Evolutionary conservation across 208 protist species (phyloP).

Genomic region (Vickermania spadyakhi): DNA sequence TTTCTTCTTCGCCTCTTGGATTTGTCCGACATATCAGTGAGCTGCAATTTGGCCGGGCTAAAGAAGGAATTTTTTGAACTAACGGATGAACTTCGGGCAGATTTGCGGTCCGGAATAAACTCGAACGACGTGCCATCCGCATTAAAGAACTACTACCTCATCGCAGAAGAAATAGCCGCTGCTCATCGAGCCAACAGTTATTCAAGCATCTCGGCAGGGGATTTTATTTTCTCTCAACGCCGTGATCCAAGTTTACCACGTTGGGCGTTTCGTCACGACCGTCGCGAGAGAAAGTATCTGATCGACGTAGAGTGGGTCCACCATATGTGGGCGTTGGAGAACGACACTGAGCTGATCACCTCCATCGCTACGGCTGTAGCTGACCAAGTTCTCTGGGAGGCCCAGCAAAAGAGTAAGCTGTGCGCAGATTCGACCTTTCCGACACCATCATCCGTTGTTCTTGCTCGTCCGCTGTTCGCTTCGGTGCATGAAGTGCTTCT

Average conservation of each 20-base stretch:
- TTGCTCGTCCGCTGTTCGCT: not conserved
- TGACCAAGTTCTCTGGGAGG: not conserved
- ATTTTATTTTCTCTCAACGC: conserved; percentile 19
- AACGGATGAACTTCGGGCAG: conserved; percentile 16
- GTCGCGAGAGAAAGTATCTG: conserved; percentile 22
- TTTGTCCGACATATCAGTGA: conserved; percentile 22
- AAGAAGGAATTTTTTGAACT: conserved; percentile 37
- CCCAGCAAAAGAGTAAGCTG: not conserved
- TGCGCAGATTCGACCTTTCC: not conserved
- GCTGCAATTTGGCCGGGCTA: conserved; percentile 12
- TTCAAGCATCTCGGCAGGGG: not conserved
- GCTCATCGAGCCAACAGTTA: not conserved
- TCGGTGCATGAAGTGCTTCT: not conserved
- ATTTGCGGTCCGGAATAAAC: not conserved
- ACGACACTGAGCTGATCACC: conserved; percentile 10
- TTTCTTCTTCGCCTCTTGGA: conserved; percentile 40
- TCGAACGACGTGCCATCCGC: conserved; percentile 5
- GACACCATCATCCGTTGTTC: not conserved
- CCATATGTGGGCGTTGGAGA: conserved; percentile 42
- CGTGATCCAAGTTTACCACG: conserved; percentile 16
- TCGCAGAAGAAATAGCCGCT: conserved; percentile 10
- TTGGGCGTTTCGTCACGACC: conserved; percentile 16
- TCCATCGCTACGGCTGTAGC: not conserved
- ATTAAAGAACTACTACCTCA: conserved; percentile 11
- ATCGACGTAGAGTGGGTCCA: conserved; percentile 34